Conservation (phyloP, 2,329 filamentous ascomycete species). For the Chrysoporthe cubensis region DNA sequence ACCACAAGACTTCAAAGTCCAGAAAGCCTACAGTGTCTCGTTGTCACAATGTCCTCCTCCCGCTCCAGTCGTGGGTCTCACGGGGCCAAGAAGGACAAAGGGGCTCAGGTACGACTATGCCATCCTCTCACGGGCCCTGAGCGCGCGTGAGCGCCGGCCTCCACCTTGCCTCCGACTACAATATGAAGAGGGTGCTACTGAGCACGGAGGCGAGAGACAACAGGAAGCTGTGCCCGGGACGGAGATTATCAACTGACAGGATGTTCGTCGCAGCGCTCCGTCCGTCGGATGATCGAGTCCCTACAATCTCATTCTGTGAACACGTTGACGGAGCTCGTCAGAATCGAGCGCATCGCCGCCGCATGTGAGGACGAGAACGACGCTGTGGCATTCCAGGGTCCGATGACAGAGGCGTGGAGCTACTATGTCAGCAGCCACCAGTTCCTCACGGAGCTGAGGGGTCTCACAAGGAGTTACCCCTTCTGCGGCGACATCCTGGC, state of each 20-base stretch:
- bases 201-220: neutral
- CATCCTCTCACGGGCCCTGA: neutral
- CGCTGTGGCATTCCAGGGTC: slow-evolving; percentile 58
- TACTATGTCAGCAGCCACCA: slow-evolving; percentile 74
- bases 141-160: neutral
- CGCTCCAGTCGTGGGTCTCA: slow-evolving; percentile 19
- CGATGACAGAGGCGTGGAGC: slow-evolving; percentile 73
- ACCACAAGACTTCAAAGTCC: neutral
- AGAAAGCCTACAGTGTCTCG: neutral
- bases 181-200: neutral
- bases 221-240: neutral
- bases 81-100: slow-evolving; percentile 24
- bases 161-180: neutral
- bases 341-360: slow-evolving; percentile 69
- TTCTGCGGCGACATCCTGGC: slow-evolving; percentile 67
- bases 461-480: slow-evolving; percentile 68
- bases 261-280: slow-evolving; percentile 38
- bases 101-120: slow-evolving; percentile 20
- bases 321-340: slow-evolving; percentile 72
- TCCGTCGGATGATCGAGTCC: slow-evolving; percentile 62
- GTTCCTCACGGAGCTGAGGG: slow-evolving; percentile 70
- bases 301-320: slow-evolving; percentile 71
- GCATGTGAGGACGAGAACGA: slow-evolving; percentile 61
- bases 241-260: neutral
- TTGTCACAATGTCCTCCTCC: slow-evolving; percentile 25